Base-by-base conservation (phyloP, 2,329 filamentous ascomycete genomes). In the Plenodomus biglobosus region DNA sequence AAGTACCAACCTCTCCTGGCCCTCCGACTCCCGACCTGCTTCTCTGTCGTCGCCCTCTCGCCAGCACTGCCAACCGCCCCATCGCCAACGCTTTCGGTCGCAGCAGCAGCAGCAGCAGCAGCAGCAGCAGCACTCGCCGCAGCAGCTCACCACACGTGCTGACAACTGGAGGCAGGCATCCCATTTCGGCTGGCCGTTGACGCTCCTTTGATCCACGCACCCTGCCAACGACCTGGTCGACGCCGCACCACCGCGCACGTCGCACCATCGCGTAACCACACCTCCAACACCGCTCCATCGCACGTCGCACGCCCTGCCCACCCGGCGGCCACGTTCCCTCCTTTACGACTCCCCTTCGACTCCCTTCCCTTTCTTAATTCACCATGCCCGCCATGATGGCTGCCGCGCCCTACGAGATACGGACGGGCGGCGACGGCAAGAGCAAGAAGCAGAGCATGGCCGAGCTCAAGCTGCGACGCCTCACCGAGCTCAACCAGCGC, bases 361-460 rank as follows among this genome's bases (percentile, higher is more conserved):
- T 35, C 18, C 15, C 15, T 10, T 13, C 17, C 42, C 51, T 42
- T 52, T 34, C 52, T 42, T 47, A 48, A 48, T 48, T 54, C 38
- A 37, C 37, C 45, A 37, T 61, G 58, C 53, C 60, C 56, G 68
- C 51, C 58, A 76, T 64, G 59, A 85, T 84, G 80, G 79, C 82
- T 64, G 71, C 80, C 52, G 72, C 81, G 56, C 78, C 83, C 50
- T 87, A 86, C 75, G 84, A 86, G 71, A 78, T 85, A 64, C 82
- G 84, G 72, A 80, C 80, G 52, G 84, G 82, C 59, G 82, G 83
- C 61, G 83, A 85, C 69, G 78, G 80, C 62, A 85, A 83, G 82
- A 95, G 92, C 80, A 97, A 95, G 80, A 96, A 96, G 81, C 94
- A 97, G 79, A 96, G 90, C 73, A 97, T 99, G 90, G 92, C 92